These are phyloP conservation scores for Magnusiomyces paraingens DNA, from an alignment of 1,139 yeast species.

Conservation along the genomic window DNA sequence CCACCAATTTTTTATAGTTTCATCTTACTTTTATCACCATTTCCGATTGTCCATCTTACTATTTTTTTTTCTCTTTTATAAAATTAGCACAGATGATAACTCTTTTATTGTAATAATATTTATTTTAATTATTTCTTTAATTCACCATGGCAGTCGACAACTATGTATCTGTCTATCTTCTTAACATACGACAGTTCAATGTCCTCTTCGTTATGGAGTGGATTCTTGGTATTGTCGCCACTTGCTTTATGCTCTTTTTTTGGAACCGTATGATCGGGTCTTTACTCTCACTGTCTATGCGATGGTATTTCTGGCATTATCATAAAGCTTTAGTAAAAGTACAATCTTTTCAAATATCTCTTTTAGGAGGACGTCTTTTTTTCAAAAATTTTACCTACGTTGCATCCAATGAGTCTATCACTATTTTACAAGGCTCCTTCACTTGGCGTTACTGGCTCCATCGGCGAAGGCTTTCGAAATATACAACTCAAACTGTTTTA, in stretches of 20 bases:
- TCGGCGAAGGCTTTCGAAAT: slow-evolving; percentile 28
- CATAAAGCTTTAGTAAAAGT: slow-evolving; percentile 52
- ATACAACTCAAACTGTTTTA: neutral
- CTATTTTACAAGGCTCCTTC: slow-evolving; percentile 61
- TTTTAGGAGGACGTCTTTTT: slow-evolving; percentile 75
- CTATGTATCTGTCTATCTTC: slow-evolving; percentile 8
- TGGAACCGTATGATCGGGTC: slow-evolving; percentile 71
- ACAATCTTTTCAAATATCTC: slow-evolving; percentile 67
- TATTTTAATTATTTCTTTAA: no score
- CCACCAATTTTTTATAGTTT: no score
- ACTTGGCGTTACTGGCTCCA: slow-evolving; percentile 90
- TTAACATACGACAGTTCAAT: slow-evolving; percentile 41
- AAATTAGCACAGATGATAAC: no score
- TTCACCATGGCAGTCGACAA: slow-evolving; percentile 6
- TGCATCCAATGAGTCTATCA: slow-evolving; percentile 62
- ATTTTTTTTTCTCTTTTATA: no score
- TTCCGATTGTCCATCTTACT: slow-evolving; percentile 4
- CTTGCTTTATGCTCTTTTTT: slow-evolving; percentile 64
- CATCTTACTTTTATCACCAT: no score
- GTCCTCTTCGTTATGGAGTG: slow-evolving; percentile 86
- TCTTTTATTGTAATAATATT: no score
- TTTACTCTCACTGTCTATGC: slow-evolving; percentile 45
- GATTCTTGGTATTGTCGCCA: slow-evolving; percentile 59
- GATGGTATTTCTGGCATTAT: slow-evolving; percentile 58
- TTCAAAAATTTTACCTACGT: slow-evolving; percentile 68